Evolutionary conservation across 75 land plant genomes (phyloP), one percentile per base, ranked within the genome.

Genomic region (Chamaecyparis obtusa): DNA sequence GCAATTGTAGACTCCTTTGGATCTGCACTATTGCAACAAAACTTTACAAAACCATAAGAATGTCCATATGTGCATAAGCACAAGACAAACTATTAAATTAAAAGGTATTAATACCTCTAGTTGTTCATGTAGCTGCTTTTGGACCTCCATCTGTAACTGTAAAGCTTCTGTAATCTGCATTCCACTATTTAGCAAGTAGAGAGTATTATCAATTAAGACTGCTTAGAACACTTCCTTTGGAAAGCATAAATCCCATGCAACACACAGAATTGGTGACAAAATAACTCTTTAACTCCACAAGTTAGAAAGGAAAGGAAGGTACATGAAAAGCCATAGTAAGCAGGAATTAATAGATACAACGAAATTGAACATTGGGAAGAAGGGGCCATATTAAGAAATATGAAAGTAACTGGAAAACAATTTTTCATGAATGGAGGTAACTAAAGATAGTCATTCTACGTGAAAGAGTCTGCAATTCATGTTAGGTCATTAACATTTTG

Each of bases 1-100:
- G 87, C 83, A 94, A 83, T 86, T 97, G 99, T 46, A 97, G 84
- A 84, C 92, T 96, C 86, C 95, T 90, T 86, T 97, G 99, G 16
- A 94, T 96, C 99, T 97, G 95, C 83, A 86, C 46, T 17, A 80
- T 36, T 24, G 43, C 81, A 78, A 24, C 27, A 24, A 41, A 78
- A 78, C 9, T 78, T 78, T 24, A 78, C 27, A 78, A 78, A 39
- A 27, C 27, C 27, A 33, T 78, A 78, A 78, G 41, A 24, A 37
- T 78, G 81, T 9, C n/a, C 81, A 78, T 41, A 64, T 24, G 44
- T 41, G 10, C 27, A 78, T 6, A 78, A 78, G 81, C n/a, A 21
- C 21, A 78, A 78, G 11, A 78, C n/a, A 78, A 78, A 78, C 24
- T 24, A 39, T 1, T 39, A 19, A 78, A 39, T 78, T 41, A 78